Conservation (phyloP, 495 filamentous ascomycete genomes). For the Hyaloscypha bicolor region DNA sequence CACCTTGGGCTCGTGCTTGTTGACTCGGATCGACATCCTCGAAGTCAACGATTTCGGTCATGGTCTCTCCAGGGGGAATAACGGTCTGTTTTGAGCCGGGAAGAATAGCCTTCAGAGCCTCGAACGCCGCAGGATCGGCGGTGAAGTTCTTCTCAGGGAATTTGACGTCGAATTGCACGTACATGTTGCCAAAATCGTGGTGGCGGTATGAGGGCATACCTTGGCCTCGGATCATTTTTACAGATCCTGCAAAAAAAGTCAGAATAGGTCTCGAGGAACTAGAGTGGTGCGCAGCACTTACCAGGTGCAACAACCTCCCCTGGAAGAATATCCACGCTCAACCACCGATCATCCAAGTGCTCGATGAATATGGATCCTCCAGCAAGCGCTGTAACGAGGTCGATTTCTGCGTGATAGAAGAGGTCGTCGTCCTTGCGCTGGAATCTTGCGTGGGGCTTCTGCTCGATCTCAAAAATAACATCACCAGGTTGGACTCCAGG, state of each 20-base stretch:
- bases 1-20: slow-evolving; percentile 73
- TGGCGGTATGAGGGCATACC: slow-evolving; percentile 98
- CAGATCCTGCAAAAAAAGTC: slow-evolving; percentile 57
- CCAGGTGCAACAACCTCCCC: slow-evolving; percentile 93
- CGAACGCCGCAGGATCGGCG: slow-evolving; percentile 53
- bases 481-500: slow-evolving; percentile 91
- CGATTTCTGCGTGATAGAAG: slow-evolving; percentile 93
- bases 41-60: slow-evolving; percentile 81
- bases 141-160: slow-evolving; percentile 79
- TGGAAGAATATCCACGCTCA: slow-evolving; percentile 85
- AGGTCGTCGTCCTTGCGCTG: slow-evolving; percentile 95
- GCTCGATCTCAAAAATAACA: slow-evolving; percentile 96
- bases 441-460: slow-evolving; percentile 95
- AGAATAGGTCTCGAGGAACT: not conserved
- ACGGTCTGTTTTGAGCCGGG: slow-evolving; percentile 65
- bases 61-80: slow-evolving; percentile 73
- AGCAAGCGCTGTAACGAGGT: slow-evolving; percentile 91
- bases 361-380: slow-evolving; percentile 89
- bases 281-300: slow-evolving; percentile 49
- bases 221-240: slow-evolving; percentile 95
- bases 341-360: slow-evolving; percentile 96
- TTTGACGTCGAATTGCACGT: slow-evolving; percentile 96
- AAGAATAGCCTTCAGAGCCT: slow-evolving; percentile 77
- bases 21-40: slow-evolving; percentile 79
- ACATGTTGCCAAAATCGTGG: slow-evolving; percentile 95